These are phyloP conservation scores for Jatropha podagrica DNA, from an alignment of 441 rosid genomes.

Conservation along the genomic window DNA sequence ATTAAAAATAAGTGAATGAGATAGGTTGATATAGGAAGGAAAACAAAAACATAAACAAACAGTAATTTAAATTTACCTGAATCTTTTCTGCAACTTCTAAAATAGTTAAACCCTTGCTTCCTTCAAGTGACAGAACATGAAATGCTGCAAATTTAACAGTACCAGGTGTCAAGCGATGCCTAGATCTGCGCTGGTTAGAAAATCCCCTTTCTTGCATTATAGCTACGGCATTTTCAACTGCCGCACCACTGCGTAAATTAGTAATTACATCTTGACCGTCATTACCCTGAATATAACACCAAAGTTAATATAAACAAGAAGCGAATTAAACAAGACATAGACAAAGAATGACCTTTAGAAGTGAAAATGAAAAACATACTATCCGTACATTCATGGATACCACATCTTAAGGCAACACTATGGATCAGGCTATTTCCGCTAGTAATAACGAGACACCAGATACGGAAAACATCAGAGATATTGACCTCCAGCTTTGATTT, in stretches of 20 bases:
- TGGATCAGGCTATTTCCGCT: not conserved
- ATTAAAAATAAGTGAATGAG: constrained; percentile 18
- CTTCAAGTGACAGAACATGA: constrained; percentile 78
- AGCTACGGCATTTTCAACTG: constrained; percentile 84
- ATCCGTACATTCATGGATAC: not conserved
- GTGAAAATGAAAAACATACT: not conserved
- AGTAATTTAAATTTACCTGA: constrained; percentile 48
- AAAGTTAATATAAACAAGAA: constrained; percentile 3
- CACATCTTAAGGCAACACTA: not conserved
- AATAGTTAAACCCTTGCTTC: constrained; percentile 69
- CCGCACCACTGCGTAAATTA: constrained; percentile 68
- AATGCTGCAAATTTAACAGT: constrained; percentile 93
- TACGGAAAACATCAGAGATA: not conserved
- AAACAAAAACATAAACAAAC: not conserved
- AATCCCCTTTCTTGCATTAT: constrained; percentile 85
- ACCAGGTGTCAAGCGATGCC: constrained; percentile 93
- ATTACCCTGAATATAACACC: constrained; percentile 44
- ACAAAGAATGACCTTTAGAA: not conserved
- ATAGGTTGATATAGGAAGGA: constrained; percentile 1
- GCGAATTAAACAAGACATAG: constrained; percentile 3
- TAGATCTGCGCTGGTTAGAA: constrained; percentile 68
- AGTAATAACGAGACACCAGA: not conserved
- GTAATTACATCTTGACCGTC: constrained; percentile 65
- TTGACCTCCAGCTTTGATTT: not conserved
- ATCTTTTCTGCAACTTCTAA: constrained; percentile 84